Evolutionary conservation across 2,329 filamentous ascomycete species (phyloP).

Genomic region (Teratosphaeria nubilosa): DNA sequence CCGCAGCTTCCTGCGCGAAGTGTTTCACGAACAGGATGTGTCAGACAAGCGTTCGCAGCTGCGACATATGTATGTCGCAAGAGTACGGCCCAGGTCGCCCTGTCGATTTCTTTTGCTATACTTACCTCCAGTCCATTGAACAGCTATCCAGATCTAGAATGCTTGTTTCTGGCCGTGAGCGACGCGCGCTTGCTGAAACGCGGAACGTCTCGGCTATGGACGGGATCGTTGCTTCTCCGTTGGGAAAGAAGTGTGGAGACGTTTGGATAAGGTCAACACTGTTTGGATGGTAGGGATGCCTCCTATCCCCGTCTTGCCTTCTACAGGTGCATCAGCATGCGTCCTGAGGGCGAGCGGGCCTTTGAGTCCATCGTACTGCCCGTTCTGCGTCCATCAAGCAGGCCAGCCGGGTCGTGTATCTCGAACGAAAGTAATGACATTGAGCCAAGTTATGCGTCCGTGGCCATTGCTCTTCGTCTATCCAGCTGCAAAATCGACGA

Average conservation of each 20-base stretch:
- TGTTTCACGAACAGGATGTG: background rate
- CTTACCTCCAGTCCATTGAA: background rate
- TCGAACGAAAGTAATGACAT: background rate
- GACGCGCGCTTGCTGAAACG: background rate
- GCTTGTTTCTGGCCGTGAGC: background rate
- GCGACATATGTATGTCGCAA: background rate
- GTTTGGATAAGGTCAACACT: background rate
- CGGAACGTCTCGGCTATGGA: background rate
- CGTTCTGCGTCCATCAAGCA: background rate
- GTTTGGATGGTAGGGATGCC: background rate
- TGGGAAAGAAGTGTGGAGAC: background rate
- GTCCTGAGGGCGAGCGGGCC: background rate
- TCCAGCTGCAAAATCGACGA: slow-evolving; percentile 28
- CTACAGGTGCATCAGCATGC: background rate
- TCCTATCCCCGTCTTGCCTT: background rate
- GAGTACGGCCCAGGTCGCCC: background rate
- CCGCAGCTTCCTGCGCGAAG: background rate
- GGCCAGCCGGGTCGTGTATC: too few species aligned
- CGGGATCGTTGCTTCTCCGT: background rate
- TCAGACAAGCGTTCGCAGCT: background rate
- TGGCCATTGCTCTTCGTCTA: background rate
- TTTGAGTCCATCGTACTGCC: background rate
- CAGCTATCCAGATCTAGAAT: too few species aligned
- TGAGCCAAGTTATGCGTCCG: background rate
- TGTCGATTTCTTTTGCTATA: background rate